Evolutionary conservation across 306 rosid species (phyloP).

Genomic region (Acacia confusa): DNA sequence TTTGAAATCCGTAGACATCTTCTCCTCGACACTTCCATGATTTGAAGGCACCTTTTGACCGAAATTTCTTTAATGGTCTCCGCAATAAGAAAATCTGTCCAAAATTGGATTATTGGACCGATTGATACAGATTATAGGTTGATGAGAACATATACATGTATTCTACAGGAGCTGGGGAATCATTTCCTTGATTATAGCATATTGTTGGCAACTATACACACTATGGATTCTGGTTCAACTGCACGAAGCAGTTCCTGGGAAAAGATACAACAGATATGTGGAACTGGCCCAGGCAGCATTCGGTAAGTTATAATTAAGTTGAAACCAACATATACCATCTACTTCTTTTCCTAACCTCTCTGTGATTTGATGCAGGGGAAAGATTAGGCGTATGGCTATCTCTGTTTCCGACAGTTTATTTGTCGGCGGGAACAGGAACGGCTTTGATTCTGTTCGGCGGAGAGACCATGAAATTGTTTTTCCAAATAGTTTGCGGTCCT

Average conservation of each 20-base stretch:
- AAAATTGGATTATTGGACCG: not conserved
- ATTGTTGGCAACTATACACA: constrained; percentile 95
- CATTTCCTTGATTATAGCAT: constrained; percentile 83
- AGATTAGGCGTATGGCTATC: constrained; percentile 98
- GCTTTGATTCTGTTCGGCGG: constrained; percentile 97
- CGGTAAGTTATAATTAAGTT: constrained; percentile 50
- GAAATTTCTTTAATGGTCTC: not conserved
- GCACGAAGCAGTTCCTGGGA: constrained; percentile 99
- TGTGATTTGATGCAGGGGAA: constrained; percentile 61
- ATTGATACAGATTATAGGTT: not conserved
- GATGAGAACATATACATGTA: not conserved
- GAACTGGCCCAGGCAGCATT: constrained; percentile 99
- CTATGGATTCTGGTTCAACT: constrained; percentile 97
- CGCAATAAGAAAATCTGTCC: not conserved
- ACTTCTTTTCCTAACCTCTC: not conserved
- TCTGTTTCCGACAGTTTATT: constrained; percentile 88
- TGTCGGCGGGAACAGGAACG: constrained; percentile 97
- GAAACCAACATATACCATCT: not conserved
- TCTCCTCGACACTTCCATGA: constrained; percentile 17
- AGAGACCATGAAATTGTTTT: constrained; percentile 96
- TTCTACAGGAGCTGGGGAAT: constrained; percentile 96
- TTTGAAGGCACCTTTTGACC: constrained; percentile 27
- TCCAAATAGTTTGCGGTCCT: constrained; percentile 93
- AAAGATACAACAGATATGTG: constrained; percentile 97
- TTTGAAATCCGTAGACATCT: constrained; percentile 3